Percentiles rank a stretch among this genome's conserved stretches.
phyloP scores from a whole-genome alignment of 495 filamentous ascomycete genomes.

The Podospora pseudocomata region DNA sequence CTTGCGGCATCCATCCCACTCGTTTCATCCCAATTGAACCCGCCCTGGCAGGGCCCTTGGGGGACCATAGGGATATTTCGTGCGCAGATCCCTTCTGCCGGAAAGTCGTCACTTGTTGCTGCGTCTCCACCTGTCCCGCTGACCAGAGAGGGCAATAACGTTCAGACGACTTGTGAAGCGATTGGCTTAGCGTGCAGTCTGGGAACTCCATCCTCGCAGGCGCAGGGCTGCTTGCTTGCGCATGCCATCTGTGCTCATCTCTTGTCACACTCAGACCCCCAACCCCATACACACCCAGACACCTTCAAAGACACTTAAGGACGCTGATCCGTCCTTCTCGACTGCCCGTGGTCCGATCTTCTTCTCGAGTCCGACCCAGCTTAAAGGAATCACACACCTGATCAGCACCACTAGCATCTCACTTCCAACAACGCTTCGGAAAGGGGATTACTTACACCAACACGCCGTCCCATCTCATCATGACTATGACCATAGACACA shows the following conservation, averaged over 20 bases:
- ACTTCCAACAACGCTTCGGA: slow-evolving; percentile 17
- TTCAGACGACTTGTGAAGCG: slow-evolving; percentile 42
- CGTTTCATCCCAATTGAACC: slow-evolving; percentile 28
- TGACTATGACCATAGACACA: slow-evolving; percentile 86
- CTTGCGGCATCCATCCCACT: slow-evolving; percentile 9
- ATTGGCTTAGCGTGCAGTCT: slow-evolving; percentile 33
- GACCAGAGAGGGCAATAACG: slow-evolving; percentile 42
- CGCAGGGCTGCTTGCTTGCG: slow-evolving; percentile 30
- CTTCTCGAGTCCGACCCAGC: slow-evolving; percentile 32
- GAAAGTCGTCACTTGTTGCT: slow-evolving; percentile 43
- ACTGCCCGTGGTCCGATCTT: slow-evolving; percentile 37
- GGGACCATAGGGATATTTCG: slow-evolving; percentile 37
- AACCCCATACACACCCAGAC: not conserved
- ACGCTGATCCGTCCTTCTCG: slow-evolving; percentile 67
- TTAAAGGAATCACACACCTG: slow-evolving; percentile 49
- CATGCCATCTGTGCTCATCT: slow-evolving; percentile 34
- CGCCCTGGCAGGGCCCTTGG: slow-evolving; percentile 28
- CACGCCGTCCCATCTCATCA: slow-evolving; percentile 37
- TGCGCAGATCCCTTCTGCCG: slow-evolving; percentile 45
- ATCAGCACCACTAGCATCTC: slow-evolving; percentile 41
- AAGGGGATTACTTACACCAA: slow-evolving; percentile 19
- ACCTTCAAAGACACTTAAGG: slow-evolving; percentile 62
- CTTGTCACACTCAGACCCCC: slow-evolving; percentile 25
- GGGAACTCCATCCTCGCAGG: slow-evolving; percentile 20
- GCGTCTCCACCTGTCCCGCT: slow-evolving; percentile 43